phyloP scores from a whole-genome alignment of 1,284 basidiomycete species.

The Agroathelia rolfsii region DNA sequence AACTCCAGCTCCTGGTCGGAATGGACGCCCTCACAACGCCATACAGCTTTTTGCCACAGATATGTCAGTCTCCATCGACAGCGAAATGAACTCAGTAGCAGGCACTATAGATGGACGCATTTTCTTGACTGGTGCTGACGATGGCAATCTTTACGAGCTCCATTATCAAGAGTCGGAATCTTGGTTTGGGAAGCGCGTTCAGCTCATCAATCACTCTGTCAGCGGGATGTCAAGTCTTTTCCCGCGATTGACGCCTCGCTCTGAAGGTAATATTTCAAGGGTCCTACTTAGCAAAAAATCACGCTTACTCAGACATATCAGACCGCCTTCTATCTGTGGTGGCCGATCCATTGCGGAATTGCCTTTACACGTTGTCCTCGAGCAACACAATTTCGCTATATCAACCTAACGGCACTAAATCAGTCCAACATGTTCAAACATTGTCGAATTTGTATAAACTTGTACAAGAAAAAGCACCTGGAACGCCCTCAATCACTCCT shows the following conservation, averaged over 20 bases:
- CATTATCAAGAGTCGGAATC: slow-evolving; percentile 88
- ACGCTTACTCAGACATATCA: slow-evolving; percentile 20
- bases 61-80: slow-evolving; percentile 67
- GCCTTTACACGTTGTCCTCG: slow-evolving; percentile 66
- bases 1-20: slow-evolving; percentile 34
- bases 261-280: slow-evolving; percentile 39
- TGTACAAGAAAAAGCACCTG: slow-evolving; percentile 68
- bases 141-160: slow-evolving; percentile 88
- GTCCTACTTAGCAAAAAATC: slow-evolving; percentile 3
- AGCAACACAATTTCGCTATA: slow-evolving; percentile 67
- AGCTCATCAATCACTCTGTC: slow-evolving; percentile 75
- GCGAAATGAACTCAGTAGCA: slow-evolving; percentile 77
- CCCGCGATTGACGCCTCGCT: slow-evolving; percentile 48
- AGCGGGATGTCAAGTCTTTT: slow-evolving; percentile 67
- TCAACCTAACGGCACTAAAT: slow-evolving; percentile 48
- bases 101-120: slow-evolving; percentile 80
- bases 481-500: slow-evolving; percentile 58
- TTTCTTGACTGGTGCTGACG: slow-evolving; percentile 81
- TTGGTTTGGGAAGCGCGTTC: slow-evolving; percentile 84
- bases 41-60: slow-evolving; percentile 90
- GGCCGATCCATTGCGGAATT: slow-evolving; percentile 54
- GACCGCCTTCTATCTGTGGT: slow-evolving; percentile 64
- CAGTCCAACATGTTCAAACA: slow-evolving; percentile 58
- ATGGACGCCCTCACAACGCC: slow-evolving; percentile 47
- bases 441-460: slow-evolving; percentile 58